These are phyloP conservation scores for Alternaria brassicicola DNA, from an alignment of 2,329 filamentous ascomycete species.

Conservation along the genomic window DNA sequence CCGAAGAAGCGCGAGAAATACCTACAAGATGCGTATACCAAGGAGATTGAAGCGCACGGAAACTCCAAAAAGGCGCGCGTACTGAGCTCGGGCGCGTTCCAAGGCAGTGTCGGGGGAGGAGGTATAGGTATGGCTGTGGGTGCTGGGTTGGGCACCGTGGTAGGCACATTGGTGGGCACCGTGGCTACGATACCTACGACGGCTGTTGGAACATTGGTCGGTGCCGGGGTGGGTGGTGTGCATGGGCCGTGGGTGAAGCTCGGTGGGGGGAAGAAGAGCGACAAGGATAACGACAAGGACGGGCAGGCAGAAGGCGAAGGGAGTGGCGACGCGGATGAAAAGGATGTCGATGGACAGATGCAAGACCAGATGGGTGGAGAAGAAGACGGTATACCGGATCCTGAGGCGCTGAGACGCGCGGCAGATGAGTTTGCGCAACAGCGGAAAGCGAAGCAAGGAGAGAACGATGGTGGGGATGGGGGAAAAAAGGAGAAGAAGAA, in stretches of 20 bases:
- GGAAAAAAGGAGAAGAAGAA: conserved; percentile 25
- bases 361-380: conserved; percentile 4
- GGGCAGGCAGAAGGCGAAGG: conserved; percentile 17
- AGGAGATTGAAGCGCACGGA: conserved; percentile 43
- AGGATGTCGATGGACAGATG: conserved; percentile 8
- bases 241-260: conserved; percentile 54
- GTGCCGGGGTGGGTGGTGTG: conserved; percentile 49
- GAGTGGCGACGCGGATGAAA: conserved; percentile 5
- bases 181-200: conserved; percentile 51
- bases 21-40: conserved; percentile 43
- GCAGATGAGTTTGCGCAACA: conserved; percentile 21
- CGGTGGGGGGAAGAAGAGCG: conserved; percentile 25
- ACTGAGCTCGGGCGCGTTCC: conserved; percentile 47
- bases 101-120: conserved; percentile 50
- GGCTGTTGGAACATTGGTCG: conserved; percentile 49
- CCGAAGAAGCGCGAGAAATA: conserved; percentile 44
- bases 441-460: conserved; percentile 2
- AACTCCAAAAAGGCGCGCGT: conserved; percentile 44
- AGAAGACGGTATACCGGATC: conserved; percentile 35
- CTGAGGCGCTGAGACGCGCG: conserved; percentile 29
- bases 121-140: conserved; percentile 52
- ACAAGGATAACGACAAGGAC: conserved; percentile 6
- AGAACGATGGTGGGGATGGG: conserved; percentile 2
- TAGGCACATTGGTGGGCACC: conserved; percentile 50
- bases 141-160: conserved; percentile 50